phyloP scores from a whole-genome alignment of 305 asterid genomes.

The Plantago coronopus region DNA sequence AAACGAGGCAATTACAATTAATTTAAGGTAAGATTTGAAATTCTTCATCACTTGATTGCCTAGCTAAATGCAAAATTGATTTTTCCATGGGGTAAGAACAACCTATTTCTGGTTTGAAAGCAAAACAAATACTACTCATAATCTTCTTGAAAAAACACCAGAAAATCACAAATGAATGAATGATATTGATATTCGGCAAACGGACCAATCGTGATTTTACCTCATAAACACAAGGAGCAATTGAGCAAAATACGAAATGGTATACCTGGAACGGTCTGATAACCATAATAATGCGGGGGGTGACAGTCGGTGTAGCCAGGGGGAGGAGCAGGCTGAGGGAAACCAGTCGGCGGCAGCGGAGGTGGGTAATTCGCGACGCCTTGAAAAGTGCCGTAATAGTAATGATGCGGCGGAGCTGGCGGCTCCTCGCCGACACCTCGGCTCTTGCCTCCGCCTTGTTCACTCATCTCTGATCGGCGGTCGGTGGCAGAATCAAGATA shows the following conservation, averaged over 20 bases:
- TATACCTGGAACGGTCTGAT: slow-evolving; percentile 63
- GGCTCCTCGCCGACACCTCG: slow-evolving; percentile 33
- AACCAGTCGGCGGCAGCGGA: slow-evolving; percentile 54
- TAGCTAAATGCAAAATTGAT: not conserved
- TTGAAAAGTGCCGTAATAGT: slow-evolving; percentile 80
- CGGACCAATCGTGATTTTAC: not conserved
- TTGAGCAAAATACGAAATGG: not conserved
- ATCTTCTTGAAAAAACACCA: no score
- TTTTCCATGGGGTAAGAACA: not conserved
- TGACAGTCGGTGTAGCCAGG: slow-evolving; percentile 35
- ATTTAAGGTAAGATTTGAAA: no score
- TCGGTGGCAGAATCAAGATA: slow-evolving; percentile 1
- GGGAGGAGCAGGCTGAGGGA: slow-evolving; percentile 76
- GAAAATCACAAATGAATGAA: no score
- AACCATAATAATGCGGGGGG: slow-evolving; percentile 58
- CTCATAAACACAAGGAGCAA: not conserved
- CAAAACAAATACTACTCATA: no score
- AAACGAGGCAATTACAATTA: no score
- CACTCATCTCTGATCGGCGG: slow-evolving; percentile 38
- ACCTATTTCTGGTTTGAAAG: no score
- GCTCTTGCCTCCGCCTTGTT: slow-evolving; percentile 45
- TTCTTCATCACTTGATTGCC: no score
- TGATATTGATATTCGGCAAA: no score
- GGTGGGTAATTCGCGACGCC: slow-evolving; percentile 76
- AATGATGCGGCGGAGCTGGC: slow-evolving; percentile 35